phyloP scores from a whole-genome alignment of 352 stramenopile species.

The Globisporangium spinosum region DNA sequence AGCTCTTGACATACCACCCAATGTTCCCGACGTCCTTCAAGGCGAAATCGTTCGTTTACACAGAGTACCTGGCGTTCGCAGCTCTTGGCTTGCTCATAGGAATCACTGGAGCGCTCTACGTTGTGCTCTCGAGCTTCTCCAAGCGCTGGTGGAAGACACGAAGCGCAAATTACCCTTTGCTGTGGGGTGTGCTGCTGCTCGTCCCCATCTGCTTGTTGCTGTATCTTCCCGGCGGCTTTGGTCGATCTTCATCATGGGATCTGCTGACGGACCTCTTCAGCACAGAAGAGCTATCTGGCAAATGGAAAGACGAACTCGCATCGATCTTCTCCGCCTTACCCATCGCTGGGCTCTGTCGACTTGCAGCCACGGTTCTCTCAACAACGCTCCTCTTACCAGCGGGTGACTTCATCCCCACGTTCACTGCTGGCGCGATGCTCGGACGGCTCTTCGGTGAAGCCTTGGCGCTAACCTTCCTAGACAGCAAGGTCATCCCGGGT shows the following conservation, averaged over 20 bases:
- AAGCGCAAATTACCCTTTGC: conserved; percentile 22
- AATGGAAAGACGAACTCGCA: conserved; percentile 31
- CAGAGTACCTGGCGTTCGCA: conserved; percentile 47
- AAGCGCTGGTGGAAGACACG: conserved; percentile 35
- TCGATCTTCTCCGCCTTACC: conserved; percentile 35
- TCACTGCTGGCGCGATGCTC: conserved; percentile 50
- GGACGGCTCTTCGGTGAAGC: conserved; percentile 56
- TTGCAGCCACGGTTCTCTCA: conserved; percentile 42
- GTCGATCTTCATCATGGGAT: conserved; percentile 26
- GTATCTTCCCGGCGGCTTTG: conserved; percentile 38
- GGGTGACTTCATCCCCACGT: conserved; percentile 64
- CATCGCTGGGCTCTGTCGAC: conserved; percentile 27
- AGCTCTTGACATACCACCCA: conserved; percentile 36
- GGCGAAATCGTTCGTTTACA: conserved; percentile 38
- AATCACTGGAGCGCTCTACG: conserved; percentile 44
- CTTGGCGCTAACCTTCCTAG: conserved; percentile 33
- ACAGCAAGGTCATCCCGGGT: conserved; percentile 37
- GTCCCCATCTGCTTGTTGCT: conserved; percentile 35
- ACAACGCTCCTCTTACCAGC: conserved; percentile 50
- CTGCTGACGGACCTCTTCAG: conserved; percentile 34
- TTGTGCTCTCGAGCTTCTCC: conserved; percentile 34
- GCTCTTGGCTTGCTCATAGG: conserved; percentile 48
- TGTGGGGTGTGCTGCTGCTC: conserved; percentile 28
- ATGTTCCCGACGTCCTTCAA: conserved; percentile 51
- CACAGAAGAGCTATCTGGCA: conserved; percentile 17